A percentile compares a stretch with the other conserved stretches of the same genome.
Evolutionary conservation across 2,329 filamentous ascomycete species (phyloP).

Genomic region (Ilyonectria sp.): DNA sequence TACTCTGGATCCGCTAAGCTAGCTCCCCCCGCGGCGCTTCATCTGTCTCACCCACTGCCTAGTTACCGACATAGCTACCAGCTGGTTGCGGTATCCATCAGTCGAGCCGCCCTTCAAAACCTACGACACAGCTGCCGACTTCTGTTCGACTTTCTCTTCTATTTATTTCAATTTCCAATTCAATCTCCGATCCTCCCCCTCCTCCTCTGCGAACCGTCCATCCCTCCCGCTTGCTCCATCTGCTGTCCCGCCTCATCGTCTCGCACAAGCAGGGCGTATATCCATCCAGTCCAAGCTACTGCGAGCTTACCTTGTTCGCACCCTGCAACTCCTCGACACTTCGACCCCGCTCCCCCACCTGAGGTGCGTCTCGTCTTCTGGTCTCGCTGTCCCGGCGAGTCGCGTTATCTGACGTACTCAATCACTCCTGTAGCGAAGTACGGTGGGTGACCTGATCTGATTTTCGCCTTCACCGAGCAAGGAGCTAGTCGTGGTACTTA

Average conservation of each 20-base stretch:
- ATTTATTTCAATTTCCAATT: not conserved
- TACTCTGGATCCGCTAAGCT: conserved; percentile 22
- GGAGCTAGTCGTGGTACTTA: conserved; percentile 40
- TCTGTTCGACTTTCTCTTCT: not conserved
- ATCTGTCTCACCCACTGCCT: conserved; percentile 25
- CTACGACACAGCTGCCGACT: conserved; percentile 9
- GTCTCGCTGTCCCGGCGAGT: conserved; percentile 35
- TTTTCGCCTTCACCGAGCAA: conserved; percentile 39
- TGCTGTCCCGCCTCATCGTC: not conserved
- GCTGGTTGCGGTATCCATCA: conserved; percentile 23
- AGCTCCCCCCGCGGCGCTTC: conserved; percentile 23
- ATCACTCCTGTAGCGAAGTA: conserved; percentile 43
- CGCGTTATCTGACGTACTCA: conserved; percentile 48
- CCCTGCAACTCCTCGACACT: conserved; percentile 24
- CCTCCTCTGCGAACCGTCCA: not conserved
- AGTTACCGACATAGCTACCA: conserved; percentile 15
- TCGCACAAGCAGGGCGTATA: conserved; percentile 29
- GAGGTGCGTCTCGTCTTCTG: conserved; percentile 41
- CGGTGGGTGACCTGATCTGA: conserved; percentile 50
- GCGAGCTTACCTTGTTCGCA: conserved; percentile 42
- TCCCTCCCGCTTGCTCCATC: conserved; percentile 2
- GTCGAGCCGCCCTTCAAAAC: conserved; percentile 9
- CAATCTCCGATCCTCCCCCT: not conserved
- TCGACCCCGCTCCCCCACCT: conserved; percentile 48
- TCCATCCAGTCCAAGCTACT: conserved; percentile 40